Conservation (phyloP, 805 yeast species). For the Starmerella bacillaris region DNA sequence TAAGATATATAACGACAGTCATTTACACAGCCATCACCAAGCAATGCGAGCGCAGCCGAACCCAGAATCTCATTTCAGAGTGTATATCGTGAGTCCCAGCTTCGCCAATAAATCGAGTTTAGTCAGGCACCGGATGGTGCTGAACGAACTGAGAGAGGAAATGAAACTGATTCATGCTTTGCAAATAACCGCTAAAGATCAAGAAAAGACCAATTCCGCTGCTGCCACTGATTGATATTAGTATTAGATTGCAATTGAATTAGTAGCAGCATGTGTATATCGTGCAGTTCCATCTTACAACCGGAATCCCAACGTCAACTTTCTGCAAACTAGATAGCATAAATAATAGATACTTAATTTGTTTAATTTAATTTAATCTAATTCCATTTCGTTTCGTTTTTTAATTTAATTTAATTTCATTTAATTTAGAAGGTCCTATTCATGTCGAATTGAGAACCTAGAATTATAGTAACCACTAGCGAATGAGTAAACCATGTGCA, state of each 20-base stretch:
- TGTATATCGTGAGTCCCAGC: conserved; percentile 50
- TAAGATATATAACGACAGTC: conserved; percentile 61
- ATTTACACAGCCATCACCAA: conserved; percentile 73
- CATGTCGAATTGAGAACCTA: no score
- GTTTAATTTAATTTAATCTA: no score
- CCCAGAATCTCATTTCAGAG: conserved; percentile 66
- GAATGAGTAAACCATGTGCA: no score
- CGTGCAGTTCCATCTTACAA: no score
- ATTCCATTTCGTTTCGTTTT: no score
- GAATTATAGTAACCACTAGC: no score
- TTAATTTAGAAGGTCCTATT: no score
- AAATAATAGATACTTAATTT: no score
- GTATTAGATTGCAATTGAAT: not conserved
- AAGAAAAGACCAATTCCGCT: conserved; percentile 35
- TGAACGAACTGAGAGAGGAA: conserved; percentile 52
- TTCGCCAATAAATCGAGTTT: conserved; percentile 54
- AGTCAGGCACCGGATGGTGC: conserved; percentile 60
- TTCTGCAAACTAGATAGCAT: no score
- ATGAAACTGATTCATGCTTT: conserved; percentile 61
- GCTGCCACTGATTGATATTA: not conserved
- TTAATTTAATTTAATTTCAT: no score
- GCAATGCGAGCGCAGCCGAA: conserved; percentile 61
- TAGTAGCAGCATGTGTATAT: no score
- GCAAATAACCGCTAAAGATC: conserved; percentile 68
- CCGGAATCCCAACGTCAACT: no score